Base-by-base conservation (phyloP, 2,329 filamentous ascomycete species). In the Dactylellina drechsleri region DNA sequence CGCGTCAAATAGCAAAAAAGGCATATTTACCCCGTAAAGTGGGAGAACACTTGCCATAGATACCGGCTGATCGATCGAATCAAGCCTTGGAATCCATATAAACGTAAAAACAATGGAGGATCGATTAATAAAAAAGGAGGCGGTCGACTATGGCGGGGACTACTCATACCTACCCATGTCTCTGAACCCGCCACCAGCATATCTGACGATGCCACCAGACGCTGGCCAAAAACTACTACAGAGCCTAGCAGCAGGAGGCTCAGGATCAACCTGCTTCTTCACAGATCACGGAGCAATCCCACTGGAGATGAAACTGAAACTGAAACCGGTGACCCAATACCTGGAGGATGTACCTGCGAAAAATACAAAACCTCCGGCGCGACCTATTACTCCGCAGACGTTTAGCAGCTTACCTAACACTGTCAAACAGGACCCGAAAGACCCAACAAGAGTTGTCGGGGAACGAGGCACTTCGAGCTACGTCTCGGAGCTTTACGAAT, bases 401-500 rank as follows among this genome's bases (percentile, higher is more conserved):
- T 75, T 75, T 47, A 75, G 64, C 53, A 59, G 52, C 43, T 31
- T 74, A 40, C 64, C 71, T 26, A 50, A 16, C 18, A 43, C 20
- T n/a, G 31, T 75, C 52, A 43, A 54, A 18, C 71, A 68, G 23
- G 58, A 75, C 45, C 71, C 71, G 8, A 54, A 16, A 10, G 71
- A 75, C 47, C 71, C 40, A n/a, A 65, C 47, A 5, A 62, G 40
- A 10, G 64, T 75, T 2, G 64, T 75, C 26, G 71, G 71, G 20
- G 71, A 75, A 59, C 52, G 64, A n/a, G 4, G 41, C 6, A 75
- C 40, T 2, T 71, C 72, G 8, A 70, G 58, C 31, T 59, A 76
- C 43, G 72, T 71, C 18, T 66, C 66, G n/a, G 66, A 76, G 5
- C 54, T 76, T 2, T 71, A 76, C 31, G 72, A 76, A 41, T 76